phyloP scores from a whole-genome alignment of 257 asterid genomes.

The Euphrasia confusa region DNA sequence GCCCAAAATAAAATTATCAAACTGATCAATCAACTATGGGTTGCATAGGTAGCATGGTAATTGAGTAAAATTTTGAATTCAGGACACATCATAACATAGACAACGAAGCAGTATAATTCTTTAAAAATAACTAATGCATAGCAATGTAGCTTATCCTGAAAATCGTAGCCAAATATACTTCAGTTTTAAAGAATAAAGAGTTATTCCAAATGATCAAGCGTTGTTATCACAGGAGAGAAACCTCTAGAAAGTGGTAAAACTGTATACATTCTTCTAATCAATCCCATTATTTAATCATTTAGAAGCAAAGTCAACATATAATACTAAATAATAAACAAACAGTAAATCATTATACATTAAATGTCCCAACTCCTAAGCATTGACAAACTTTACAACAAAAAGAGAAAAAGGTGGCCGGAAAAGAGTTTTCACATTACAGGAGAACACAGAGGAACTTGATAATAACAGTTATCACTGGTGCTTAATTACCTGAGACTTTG shows the following conservation, averaged over 20 bases:
- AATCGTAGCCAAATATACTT: not conserved
- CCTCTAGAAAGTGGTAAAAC: not conserved
- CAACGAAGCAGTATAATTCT: not conserved
- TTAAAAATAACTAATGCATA: not conserved
- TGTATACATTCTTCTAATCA: not conserved
- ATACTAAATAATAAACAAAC: not conserved
- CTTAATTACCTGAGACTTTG: slow-evolving; percentile 75
- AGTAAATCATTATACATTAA: not conserved
- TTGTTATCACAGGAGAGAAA: not conserved
- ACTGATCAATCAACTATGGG: not conserved
- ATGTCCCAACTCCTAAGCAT: not conserved
- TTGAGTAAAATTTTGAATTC: not conserved
- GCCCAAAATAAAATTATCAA: not conserved
- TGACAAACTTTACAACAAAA: not conserved
- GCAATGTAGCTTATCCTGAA: not conserved
- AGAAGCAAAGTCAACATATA: not conserved
- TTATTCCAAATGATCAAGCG: not conserved
- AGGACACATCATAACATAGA: not conserved
- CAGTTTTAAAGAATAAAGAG: not conserved
- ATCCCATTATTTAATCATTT: not conserved
- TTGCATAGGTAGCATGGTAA: not conserved
- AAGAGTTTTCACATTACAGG: not conserved
- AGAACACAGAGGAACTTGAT: not conserved
- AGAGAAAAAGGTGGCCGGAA: not conserved
- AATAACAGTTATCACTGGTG: not conserved